phyloP scores from a whole-genome alignment of 306 rosid genomes.

The Benincasa hispida region DNA sequence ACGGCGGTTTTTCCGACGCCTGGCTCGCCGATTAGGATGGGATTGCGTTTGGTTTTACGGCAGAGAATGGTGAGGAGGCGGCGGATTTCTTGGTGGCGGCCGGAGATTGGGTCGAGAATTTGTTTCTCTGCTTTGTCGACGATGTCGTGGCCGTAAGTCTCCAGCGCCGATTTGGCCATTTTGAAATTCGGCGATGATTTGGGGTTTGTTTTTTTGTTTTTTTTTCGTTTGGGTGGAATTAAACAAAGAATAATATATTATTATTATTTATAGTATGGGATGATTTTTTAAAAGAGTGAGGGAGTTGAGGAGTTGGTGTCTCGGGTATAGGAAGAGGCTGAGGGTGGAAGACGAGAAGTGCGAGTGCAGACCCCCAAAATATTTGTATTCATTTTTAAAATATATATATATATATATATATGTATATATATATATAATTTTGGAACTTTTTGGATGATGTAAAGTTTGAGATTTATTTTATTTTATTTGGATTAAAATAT shows the following conservation, averaged over 20 bases:
- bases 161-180: not conserved
- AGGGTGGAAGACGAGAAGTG: not conserved
- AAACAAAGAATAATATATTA: not conserved
- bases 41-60: not conserved
- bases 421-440: no score
- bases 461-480: no score
- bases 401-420: no score
- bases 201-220: not conserved
- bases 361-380: not conserved
- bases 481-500: no score
- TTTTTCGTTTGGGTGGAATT: not conserved
- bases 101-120: not conserved
- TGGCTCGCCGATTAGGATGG: not conserved
- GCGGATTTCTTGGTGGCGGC: not conserved
- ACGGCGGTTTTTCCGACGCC: not conserved
- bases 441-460: no score
- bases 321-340: not conserved
- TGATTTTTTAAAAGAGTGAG: not conserved
- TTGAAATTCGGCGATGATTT: not conserved
- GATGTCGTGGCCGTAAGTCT: not conserved
- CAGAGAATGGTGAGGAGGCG: not conserved
- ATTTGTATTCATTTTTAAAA: no score
- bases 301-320: not conserved
- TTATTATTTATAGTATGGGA: no score
- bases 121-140: not conserved